Base-by-base conservation (phyloP, 257 asterid species). In the Scutellaria minor region DNA sequence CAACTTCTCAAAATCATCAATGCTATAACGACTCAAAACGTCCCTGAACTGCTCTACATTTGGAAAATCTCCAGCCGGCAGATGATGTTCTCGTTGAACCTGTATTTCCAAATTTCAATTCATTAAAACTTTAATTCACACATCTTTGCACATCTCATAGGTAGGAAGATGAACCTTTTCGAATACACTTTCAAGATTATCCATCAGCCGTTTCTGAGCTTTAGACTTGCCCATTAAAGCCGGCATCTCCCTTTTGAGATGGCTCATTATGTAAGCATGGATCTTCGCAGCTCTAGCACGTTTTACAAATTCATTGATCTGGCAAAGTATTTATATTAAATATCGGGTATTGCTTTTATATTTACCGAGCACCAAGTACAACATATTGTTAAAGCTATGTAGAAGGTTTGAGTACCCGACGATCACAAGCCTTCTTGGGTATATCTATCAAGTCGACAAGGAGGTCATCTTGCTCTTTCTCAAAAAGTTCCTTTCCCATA, bases 271-370 rank as follows among this genome's bases (percentile, higher is more conserved):
- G 87, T 89, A 88, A 45, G 98, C 93, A 56, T 93, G 98, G 18
- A 93, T 93, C 82, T 91, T 93, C 39, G 90, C 96, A n/a, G 95
- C 97, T 83, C 98, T 83, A 20, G 98, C 94, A 7, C 97, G 96
- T 74, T 93, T 93, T 6, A 91, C 96, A 83, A 93, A 89, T 76
- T 93, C 98, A 69, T 93, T 93, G 80, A 93, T 86, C 98, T 93
- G 83, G 6, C 60, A 69, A 53, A 53, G 48, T 0, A 39, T 0
- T 37, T n/a, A 24, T 54, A 12, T 52, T 40, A 62, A 42, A 47
- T 50, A 12, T 14, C 1, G 15, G 5, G 57, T 45, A 37, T 20
- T 46, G 12, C 18, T 51, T 50, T 14, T 42, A 9, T 7, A 55
- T 39, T 13, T 41, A 24, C 6, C 13, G 8, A 60, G 46, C 15